These are phyloP conservation scores for Colletotrichum lindemuthianum DNA, from an alignment of 2,329 filamentous ascomycete species.

Conservation along the genomic window DNA sequence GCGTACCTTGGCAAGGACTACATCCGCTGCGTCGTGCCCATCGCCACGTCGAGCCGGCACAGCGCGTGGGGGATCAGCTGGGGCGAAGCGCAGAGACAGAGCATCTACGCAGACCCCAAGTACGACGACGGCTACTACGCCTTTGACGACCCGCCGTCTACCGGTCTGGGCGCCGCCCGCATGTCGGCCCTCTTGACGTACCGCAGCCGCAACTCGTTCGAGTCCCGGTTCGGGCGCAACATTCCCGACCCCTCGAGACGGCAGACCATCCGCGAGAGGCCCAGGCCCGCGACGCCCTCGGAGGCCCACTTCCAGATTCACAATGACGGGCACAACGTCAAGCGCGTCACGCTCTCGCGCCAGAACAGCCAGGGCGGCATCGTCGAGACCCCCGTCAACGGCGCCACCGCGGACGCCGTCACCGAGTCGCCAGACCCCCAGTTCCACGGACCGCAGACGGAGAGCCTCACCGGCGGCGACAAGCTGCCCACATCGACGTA, in stretches of 20 bases:
- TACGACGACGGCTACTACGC: conserved; percentile 97
- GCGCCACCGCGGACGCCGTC: conserved; percentile 43
- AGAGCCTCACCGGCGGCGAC: conserved; percentile 61
- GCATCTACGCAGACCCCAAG: conserved; percentile 97
- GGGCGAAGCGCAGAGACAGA: conserved; percentile 88
- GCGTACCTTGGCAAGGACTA: conserved; percentile 91
- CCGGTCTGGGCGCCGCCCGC: conserved; percentile 90
- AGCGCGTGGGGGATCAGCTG: conserved; percentile 93
- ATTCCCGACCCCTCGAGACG: conserved; percentile 85
- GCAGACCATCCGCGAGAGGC: conserved; percentile 81
- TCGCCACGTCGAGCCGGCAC: conserved; percentile 85
- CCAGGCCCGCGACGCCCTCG: conserved; percentile 69
- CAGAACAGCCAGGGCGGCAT: conserved; percentile 48
- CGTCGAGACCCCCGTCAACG: conserved; percentile 14
- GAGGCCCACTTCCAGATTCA: conserved; percentile 83
- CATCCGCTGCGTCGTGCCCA: conserved; percentile 81
- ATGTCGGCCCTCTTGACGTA: conserved; percentile 98
- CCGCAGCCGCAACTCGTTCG: conserved; percentile 95
- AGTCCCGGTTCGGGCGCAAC: conserved; percentile 93
- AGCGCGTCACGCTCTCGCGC: conserved; percentile 61
- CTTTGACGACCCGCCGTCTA: conserved; percentile 85
- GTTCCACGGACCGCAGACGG: conserved; percentile 71
- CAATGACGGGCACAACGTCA: conserved; percentile 81
- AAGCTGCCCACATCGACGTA: conserved; percentile 76
- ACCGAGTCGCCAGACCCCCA: conserved; percentile 66